phyloP scores from a whole-genome alignment of 371 early-diverging fungal species.

The Rhizopus stolonifer region DNA sequence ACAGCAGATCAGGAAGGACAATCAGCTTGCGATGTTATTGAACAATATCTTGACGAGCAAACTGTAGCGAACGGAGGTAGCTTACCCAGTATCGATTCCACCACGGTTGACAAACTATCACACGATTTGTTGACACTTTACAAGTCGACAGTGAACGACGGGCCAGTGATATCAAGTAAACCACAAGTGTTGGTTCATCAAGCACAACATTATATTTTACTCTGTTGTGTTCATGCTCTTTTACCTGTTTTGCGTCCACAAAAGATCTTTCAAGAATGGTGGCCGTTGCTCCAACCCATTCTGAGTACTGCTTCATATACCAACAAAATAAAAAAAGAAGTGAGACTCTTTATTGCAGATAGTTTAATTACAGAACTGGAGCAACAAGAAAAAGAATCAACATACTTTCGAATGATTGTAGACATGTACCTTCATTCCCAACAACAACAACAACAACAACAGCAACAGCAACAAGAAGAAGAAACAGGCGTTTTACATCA shows the following conservation, averaged over 20 bases:
- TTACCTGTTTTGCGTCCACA: slow-evolving; percentile 34
- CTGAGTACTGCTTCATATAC: slow-evolving; percentile 33
- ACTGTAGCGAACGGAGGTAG: slow-evolving; percentile 20
- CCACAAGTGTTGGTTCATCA: slow-evolving; percentile 25
- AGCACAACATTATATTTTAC: slow-evolving; percentile 37
- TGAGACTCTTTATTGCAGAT: slow-evolving; percentile 34
- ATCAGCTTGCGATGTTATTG: slow-evolving; percentile 36
- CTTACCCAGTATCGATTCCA: slow-evolving; percentile 16
- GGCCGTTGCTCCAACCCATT: slow-evolving; percentile 31
- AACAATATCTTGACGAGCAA: slow-evolving; percentile 40
- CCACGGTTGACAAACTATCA: slow-evolving; percentile 38
- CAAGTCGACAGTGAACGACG: slow-evolving; percentile 16
- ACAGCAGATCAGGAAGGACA: slow-evolving; percentile 38
- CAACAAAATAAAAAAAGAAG: slow-evolving; percentile 35
- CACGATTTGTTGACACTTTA: slow-evolving; percentile 32
- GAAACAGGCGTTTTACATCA: slow-evolving; percentile 31
- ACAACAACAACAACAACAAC: slow-evolving; percentile 24
- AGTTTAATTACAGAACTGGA: slow-evolving; percentile 36
- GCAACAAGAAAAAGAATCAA: slow-evolving; percentile 10
- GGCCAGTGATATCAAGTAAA: slow-evolving; percentile 25
- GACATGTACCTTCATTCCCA: slow-evolving; percentile 36
- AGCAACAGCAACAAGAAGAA: no score
- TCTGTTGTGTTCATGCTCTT: slow-evolving; percentile 35
- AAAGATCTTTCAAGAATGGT: slow-evolving; percentile 39
- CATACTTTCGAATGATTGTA: slow-evolving; percentile 28